Evolutionary conservation across 1,139 yeast species (phyloP).

Genomic region (Yamadazyma atmosphaerica): DNA sequence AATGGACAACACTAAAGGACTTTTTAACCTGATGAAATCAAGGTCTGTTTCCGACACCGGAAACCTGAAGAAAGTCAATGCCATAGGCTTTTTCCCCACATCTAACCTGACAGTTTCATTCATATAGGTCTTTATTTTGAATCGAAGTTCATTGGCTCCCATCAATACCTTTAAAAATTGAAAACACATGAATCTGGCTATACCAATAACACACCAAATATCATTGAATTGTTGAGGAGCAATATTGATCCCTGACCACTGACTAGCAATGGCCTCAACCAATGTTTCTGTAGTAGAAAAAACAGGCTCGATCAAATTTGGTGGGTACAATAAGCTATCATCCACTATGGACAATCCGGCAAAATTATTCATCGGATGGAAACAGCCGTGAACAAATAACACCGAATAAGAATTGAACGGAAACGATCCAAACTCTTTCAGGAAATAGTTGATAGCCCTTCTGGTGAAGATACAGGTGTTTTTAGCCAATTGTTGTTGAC

Average conservation of each 20-base stretch:
- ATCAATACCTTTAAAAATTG: slow-evolving; percentile 68
- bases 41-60: slow-evolving; percentile 69
- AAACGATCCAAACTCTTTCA: slow-evolving; percentile 88
- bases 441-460: slow-evolving; percentile 78
- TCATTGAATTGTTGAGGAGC: slow-evolving; percentile 81
- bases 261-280: slow-evolving; percentile 73
- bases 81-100: slow-evolving; percentile 79
- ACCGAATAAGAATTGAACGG: slow-evolving; percentile 84
- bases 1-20: slow-evolving; percentile 83
- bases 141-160: slow-evolving; percentile 84
- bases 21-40: slow-evolving; percentile 67
- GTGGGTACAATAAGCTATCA: slow-evolving; percentile 69
- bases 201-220: slow-evolving; percentile 90
- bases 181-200: slow-evolving; percentile 79
- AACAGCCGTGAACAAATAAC: slow-evolving; percentile 67
- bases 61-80: slow-evolving; percentile 60
- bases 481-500: slow-evolving; percentile 55
- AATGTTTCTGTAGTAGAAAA: slow-evolving; percentile 67
- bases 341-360: slow-evolving; percentile 77
- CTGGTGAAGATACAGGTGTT: slow-evolving; percentile 78
- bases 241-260: slow-evolving; percentile 94
- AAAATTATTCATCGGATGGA: slow-evolving; percentile 51
- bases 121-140: slow-evolving; percentile 61
- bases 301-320: slow-evolving; percentile 78
- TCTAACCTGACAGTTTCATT: slow-evolving; percentile 73